These are phyloP conservation scores for Botrytis fabae DNA, from an alignment of 2,329 filamentous ascomycete species.

Conservation along the genomic window DNA sequence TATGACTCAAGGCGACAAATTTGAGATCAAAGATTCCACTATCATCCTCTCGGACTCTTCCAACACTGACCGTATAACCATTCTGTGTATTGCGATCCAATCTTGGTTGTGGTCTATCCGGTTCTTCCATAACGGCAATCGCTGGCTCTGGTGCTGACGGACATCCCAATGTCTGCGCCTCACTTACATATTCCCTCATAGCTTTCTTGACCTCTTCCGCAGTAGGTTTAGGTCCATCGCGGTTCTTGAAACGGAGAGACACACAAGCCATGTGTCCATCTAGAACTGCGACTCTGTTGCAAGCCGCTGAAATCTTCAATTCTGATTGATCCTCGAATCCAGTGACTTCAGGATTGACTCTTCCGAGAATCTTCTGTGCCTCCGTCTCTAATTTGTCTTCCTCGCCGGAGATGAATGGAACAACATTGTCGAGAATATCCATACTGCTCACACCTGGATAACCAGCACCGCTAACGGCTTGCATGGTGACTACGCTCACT, in stretches of 20 bases:
- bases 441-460: slow-evolving; percentile 89
- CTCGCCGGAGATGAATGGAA: slow-evolving; percentile 89
- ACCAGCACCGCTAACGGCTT: slow-evolving; percentile 90
- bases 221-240: slow-evolving; percentile 62
- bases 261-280: slow-evolving; percentile 97
- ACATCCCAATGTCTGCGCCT: slow-evolving; percentile 81
- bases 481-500: slow-evolving; percentile 84
- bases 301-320: slow-evolving; percentile 80
- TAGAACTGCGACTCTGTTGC: slow-evolving; percentile 91
- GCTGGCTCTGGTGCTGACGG: slow-evolving; percentile 79
- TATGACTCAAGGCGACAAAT: slow-evolving; percentile 90
- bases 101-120: slow-evolving; percentile 86
- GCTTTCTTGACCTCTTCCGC: slow-evolving; percentile 77
- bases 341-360: slow-evolving; percentile 67
- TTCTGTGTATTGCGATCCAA: slow-evolving; percentile 82
- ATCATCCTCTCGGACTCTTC: slow-evolving; percentile 76
- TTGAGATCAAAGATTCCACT: slow-evolving; percentile 91
- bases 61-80: slow-evolving; percentile 90
- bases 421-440: slow-evolving; percentile 95
- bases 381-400: slow-evolving; percentile 96
- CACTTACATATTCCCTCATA: slow-evolving; percentile 76
- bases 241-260: slow-evolving; percentile 75
- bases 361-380: slow-evolving; percentile 89
- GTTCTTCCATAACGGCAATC: slow-evolving; percentile 87
- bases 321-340: slow-evolving; percentile 73